Percentiles rank a stretch among this genome's conserved stretches.
phyloP scores from a whole-genome alignment of 768 basidiomycete genomes.

The Trametes sanguinea region DNA sequence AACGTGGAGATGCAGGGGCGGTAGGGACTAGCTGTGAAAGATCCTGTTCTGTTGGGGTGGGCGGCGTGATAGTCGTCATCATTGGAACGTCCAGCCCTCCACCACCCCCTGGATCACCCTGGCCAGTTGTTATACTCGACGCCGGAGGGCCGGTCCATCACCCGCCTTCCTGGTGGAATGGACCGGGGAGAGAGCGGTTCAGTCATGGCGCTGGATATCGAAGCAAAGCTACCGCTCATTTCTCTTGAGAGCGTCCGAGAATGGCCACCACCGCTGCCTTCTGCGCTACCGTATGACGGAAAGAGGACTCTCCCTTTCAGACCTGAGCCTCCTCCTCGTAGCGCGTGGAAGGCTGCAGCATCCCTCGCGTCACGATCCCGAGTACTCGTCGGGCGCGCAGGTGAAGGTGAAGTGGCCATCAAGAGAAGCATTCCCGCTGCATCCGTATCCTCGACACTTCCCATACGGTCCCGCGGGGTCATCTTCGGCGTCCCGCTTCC shows the following conservation, averaged over 20 bases:
- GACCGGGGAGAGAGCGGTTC: slow-evolving; percentile 21
- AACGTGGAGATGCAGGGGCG: slow-evolving; percentile 9
- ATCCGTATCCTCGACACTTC: slow-evolving; percentile 55
- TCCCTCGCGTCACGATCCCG: slow-evolving; percentile 51
- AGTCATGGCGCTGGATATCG: slow-evolving; percentile 38
- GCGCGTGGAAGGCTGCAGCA: slow-evolving; percentile 54
- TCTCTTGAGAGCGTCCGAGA: slow-evolving; percentile 28
- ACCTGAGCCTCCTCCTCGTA: slow-evolving; percentile 48
- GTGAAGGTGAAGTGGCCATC: slow-evolving; percentile 84
- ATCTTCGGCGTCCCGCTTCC: slow-evolving; percentile 29
- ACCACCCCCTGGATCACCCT: neutral
- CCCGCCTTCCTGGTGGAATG: neutral
- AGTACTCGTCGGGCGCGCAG: slow-evolving; percentile 58
- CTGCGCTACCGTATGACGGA: slow-evolving; percentile 37
- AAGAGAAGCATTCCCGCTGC: slow-evolving; percentile 86
- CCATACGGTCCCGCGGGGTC: slow-evolving; percentile 20
- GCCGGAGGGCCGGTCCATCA: neutral
- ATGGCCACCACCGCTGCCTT: slow-evolving; percentile 13
- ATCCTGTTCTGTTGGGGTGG: slow-evolving; percentile 29
- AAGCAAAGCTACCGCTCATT: slow-evolving; percentile 47
- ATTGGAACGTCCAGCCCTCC: slow-evolving; percentile 24
- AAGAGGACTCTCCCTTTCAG: slow-evolving; percentile 74
- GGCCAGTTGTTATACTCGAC: slow-evolving; percentile 5
- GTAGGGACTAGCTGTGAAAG: slow-evolving; percentile 18
- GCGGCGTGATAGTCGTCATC: slow-evolving; percentile 37